A percentile compares a stretch with the other conserved stretches of the same genome.
phyloP scores from a whole-genome alignment of 371 early-diverging fungal species.

The Rhizopus sp. region DNA sequence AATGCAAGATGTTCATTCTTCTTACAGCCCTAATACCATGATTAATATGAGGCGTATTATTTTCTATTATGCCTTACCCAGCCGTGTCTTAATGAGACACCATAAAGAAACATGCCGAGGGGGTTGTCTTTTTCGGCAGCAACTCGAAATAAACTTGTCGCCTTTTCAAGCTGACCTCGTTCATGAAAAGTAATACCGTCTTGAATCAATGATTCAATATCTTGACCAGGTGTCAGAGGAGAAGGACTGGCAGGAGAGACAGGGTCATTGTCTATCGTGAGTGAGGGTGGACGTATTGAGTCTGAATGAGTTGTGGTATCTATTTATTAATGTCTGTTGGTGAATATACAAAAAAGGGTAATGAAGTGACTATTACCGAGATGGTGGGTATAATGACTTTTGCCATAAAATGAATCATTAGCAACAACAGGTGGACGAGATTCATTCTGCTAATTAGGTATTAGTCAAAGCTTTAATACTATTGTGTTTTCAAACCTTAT shows the following conservation, averaged over 20 bases:
- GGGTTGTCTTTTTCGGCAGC: constrained; percentile 71
- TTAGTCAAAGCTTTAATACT: background rate
- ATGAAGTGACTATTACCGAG: constrained; percentile 9
- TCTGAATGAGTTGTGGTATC: background rate
- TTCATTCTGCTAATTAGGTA: background rate
- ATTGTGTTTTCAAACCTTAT: constrained; percentile 6
- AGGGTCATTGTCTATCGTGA: constrained; percentile 12
- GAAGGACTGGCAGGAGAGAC: constrained; percentile 10
- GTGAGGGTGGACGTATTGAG: constrained; percentile 12
- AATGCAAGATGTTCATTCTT: constrained; percentile 66
- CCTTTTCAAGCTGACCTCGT: constrained; percentile 66
- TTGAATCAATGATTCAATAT: constrained; percentile 37
- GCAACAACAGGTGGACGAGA: background rate
- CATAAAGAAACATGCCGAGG: constrained; percentile 81
- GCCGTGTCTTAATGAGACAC: constrained; percentile 81
- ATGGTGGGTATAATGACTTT: constrained; percentile 12
- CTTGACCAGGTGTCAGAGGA: constrained; percentile 7
- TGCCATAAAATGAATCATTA: background rate
- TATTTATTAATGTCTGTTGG: background rate
- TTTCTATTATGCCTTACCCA: constrained; percentile 47
- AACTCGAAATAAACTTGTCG: constrained; percentile 71
- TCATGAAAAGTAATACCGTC: constrained; percentile 72
- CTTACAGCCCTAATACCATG: constrained; percentile 61
- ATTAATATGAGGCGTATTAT: background rate
- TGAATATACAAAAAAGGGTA: background rate